A percentile compares a stretch with the other conserved stretches of the same genome.
phyloP scores from a whole-genome alignment of 1,284 basidiomycete genomes.

The Cutaneotrichosporon daszewskae region DNA sequence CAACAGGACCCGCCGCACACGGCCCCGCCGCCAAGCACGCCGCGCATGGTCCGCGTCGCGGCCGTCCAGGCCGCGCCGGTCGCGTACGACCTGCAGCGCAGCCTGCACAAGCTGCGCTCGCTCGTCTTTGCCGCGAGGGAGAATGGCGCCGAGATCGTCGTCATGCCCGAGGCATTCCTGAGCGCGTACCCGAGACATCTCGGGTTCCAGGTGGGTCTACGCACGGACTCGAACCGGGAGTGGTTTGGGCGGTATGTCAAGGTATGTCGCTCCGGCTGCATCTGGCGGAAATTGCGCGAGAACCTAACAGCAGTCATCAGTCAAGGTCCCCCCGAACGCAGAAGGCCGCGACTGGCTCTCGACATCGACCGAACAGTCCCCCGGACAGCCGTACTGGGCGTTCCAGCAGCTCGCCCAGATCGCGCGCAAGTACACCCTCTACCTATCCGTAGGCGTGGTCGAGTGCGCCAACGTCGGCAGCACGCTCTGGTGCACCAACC shows the following conservation, averaged over 20 bases:
- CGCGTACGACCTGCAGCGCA: conserved; percentile 54
- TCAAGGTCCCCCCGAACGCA: conserved; percentile 18
- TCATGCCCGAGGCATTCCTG: conserved; percentile 66
- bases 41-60: conserved; percentile 20
- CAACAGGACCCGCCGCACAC: too few species aligned
- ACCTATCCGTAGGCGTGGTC: conserved; percentile 63
- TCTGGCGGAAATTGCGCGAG: too few species aligned
- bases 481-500: conserved; percentile 64
- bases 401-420: conserved; percentile 22
- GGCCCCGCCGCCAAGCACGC: not conserved
- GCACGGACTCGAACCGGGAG: conserved; percentile 27
- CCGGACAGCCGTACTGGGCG: conserved; percentile 16
- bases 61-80: conserved; percentile 38
- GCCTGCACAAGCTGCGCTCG: conserved; percentile 56
- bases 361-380: conserved; percentile 3
- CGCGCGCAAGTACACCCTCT: conserved; percentile 43
- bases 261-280: conserved; percentile 15
- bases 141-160: conserved; percentile 56
- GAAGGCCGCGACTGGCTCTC: conserved; percentile 21
- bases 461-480: conserved; percentile 57
- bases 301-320: conserved; percentile 17
- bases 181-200: conserved; percentile 42
- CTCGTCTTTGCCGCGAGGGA: conserved; percentile 54
- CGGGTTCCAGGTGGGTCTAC: conserved; percentile 26
- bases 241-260: conserved; percentile 49